Conservation (phyloP, 2,329 filamentous ascomycete genomes). For the Colletotrichum spinosum region DNA sequence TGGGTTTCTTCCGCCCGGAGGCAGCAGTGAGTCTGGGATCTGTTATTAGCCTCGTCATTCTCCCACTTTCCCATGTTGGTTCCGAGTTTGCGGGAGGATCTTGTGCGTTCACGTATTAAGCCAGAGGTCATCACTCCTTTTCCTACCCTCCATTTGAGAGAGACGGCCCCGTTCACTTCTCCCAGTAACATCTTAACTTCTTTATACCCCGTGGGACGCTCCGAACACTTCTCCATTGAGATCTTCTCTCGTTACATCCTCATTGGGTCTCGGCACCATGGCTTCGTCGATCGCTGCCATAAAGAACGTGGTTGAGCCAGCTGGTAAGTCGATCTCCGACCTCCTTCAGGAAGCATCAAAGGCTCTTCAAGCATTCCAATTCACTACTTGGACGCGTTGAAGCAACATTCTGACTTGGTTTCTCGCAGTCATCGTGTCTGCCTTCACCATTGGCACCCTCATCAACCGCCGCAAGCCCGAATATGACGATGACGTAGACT, state of each 20-base stretch:
- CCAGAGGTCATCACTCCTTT: conserved; percentile 12
- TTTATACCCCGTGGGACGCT: conserved; percentile 4
- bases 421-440: conserved; percentile 31
- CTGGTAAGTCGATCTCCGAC: conserved; percentile 24
- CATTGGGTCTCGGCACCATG: conserved; percentile 16
- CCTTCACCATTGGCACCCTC: conserved; percentile 36
- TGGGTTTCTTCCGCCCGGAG: conserved; percentile 29
- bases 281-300: conserved; percentile 24
- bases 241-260: not conserved
- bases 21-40: conserved; percentile 2
- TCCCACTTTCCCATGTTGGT: conserved; percentile 4
- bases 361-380: no score
- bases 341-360: not conserved
- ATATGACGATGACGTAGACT: conserved; percentile 28
- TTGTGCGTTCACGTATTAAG: conserved; percentile 15
- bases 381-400: no score
- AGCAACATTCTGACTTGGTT: not conserved
- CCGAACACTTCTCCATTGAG: not conserved
- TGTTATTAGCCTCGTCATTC: conserved; percentile 26
- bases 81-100: conserved; percentile 11
- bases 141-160: not conserved
- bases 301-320: conserved; percentile 35
- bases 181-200: not conserved
- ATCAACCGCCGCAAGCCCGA: conserved; percentile 35
- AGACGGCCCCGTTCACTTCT: not conserved